A percentile compares a stretch with the other conserved stretches of the same genome.
Conservation (phyloP, 2,329 filamentous ascomycete genomes). For the Aspergillus pseudoviridinutans region DNA sequence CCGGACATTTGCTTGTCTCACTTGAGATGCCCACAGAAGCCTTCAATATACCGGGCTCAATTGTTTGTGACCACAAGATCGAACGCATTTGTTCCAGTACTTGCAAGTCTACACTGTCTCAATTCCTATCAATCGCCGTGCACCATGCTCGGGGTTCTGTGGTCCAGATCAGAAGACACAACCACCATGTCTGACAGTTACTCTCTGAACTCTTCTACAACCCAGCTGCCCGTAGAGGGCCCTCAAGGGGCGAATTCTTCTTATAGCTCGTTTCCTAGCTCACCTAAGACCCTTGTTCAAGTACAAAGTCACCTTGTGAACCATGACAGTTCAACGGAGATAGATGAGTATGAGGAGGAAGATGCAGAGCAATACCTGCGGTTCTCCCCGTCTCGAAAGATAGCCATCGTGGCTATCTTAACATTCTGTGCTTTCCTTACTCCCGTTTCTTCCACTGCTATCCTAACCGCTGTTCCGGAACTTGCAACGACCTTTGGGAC, state of each 20-base stretch:
- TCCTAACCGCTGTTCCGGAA: conserved; percentile 70
- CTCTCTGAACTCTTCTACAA: conserved; percentile 10
- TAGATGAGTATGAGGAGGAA: conserved; percentile 35
- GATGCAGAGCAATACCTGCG: conserved; percentile 60
- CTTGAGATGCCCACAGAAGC: neutral
- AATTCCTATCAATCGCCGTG: neutral
- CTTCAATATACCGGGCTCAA: neutral
- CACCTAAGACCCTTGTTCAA: conserved; percentile 25
- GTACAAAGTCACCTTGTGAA: conserved; percentile 32
- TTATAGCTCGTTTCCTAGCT: conserved; percentile 9
- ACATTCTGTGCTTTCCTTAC: conserved; percentile 73
- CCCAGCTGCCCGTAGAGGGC: conserved; percentile 9
- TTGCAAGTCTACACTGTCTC: neutral
- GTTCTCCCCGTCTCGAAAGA: conserved; percentile 60
- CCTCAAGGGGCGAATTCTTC: conserved; percentile 9
- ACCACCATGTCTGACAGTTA: conserved; percentile 9
- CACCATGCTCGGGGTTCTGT: conserved; percentile 4
- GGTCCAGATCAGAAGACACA: neutral
- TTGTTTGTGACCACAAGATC: neutral
- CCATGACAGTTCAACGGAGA: conserved; percentile 25
- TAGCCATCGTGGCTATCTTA: conserved; percentile 63
- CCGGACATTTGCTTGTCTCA: neutral
- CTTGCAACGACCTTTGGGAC: conserved; percentile 63
- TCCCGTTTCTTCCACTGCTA: conserved; percentile 69
- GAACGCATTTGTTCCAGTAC: neutral